Conservation (phyloP, 1,284 basidiomycete genomes). For the Filobasidium uniguttulatum region DNA sequence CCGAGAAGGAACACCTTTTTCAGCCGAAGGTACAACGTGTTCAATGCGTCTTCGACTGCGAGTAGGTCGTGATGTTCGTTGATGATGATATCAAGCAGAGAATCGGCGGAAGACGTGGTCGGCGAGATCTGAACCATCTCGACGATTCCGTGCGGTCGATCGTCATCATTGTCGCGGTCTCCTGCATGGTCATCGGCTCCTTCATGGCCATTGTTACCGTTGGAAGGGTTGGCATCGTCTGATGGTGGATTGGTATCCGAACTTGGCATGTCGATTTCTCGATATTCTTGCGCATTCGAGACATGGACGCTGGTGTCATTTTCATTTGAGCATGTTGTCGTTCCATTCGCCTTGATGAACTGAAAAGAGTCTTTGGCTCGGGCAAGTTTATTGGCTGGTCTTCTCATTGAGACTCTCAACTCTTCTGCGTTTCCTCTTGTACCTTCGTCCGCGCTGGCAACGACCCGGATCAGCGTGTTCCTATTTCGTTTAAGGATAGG, state of each 20-base stretch:
- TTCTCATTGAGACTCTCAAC: slow-evolving; percentile 16
- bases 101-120: not conserved
- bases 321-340: not conserved
- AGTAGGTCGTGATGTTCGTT: slow-evolving; percentile 8
- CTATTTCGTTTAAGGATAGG: slow-evolving; percentile 8
- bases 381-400: slow-evolving; percentile 23
- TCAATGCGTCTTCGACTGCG: slow-evolving; percentile 11
- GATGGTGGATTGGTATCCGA: slow-evolving; percentile 3
- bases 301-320: not conserved
- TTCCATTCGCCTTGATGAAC: not conserved
- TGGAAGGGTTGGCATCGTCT: not conserved
- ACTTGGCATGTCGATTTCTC: not conserved
- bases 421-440: slow-evolving; percentile 33
- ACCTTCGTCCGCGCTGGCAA: slow-evolving; percentile 29
- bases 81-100: slow-evolving; percentile 13
- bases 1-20: slow-evolving; percentile 5
- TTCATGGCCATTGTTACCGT: not conserved
- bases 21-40: not conserved
- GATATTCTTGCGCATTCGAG: no score
- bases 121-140: not conserved
- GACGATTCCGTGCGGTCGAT: not conserved
- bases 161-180: not conserved
- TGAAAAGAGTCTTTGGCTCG: slow-evolving; percentile 25
- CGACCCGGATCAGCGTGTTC: slow-evolving; percentile 22
- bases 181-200: not conserved